These are phyloP conservation scores for Diddensiella santjacobensis DNA, from an alignment of 805 yeast genomes.

Conservation along the genomic window DNA sequence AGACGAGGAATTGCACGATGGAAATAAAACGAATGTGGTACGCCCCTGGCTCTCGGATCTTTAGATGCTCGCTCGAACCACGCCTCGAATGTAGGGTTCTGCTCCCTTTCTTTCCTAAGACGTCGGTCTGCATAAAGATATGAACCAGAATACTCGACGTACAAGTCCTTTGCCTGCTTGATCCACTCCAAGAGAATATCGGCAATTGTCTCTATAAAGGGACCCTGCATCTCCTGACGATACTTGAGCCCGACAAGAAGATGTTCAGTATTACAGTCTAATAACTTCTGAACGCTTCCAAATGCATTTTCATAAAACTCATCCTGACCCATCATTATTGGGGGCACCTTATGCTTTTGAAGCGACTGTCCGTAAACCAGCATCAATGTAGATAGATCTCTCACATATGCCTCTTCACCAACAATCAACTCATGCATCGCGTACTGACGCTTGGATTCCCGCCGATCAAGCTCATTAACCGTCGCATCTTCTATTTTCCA, in stretches of 20 bases:
- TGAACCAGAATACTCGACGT: conserved; percentile 53
- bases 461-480: conserved; percentile 23
- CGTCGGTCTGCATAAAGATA: conserved; percentile 37
- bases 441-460: conserved; percentile 63
- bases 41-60: conserved; percentile 41
- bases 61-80: conserved; percentile 57
- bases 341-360: conserved; percentile 37
- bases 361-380: conserved; percentile 50
- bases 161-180: conserved; percentile 48
- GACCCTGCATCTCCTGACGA: conserved; percentile 59
- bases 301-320: conserved; percentile 59
- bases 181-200: conserved; percentile 66
- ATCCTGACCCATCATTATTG: conserved; percentile 47
- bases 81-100: conserved; percentile 44
- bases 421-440: conserved; percentile 70
- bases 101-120: conserved; percentile 41
- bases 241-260: conserved; percentile 56
- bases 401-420: conserved; percentile 66
- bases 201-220: conserved; percentile 60
- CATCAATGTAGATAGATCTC: conserved; percentile 61
- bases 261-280: conserved; percentile 50
- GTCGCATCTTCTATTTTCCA: conserved; percentile 27
- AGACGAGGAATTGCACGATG: conserved; percentile 54
- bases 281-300: conserved; percentile 51
- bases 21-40: conserved; percentile 44